Base-by-base conservation (phyloP, 495 filamentous ascomycete genomes). In the Podospora tetraspora region DNA sequence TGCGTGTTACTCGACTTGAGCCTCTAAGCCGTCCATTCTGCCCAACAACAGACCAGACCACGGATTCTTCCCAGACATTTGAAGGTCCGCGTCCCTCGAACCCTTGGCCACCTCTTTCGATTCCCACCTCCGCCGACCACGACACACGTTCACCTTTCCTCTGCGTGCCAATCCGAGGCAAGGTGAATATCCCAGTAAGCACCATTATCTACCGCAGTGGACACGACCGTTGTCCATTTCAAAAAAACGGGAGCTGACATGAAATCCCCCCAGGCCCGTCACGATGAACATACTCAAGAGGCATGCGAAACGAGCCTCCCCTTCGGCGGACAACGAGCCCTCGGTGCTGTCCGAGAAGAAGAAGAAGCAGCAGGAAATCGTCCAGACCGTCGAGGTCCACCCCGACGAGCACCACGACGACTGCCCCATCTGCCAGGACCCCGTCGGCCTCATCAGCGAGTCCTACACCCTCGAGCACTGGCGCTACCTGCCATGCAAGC, bases 361-460 rank as follows among this genome's bases (percentile, higher is more conserved):
- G 30, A 37, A 13, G 19, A 61, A 22, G 6, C 43, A 22, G 6
- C 43, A n/a, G 27, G 60, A 23, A 19, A 60, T 57, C 13, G 23
- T 56, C 57, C 66, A 70, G 22, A 32, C 71, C 10, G 64, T 24
- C 21, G 27, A 71, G 57, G 67, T 74, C 22, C 77, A 81, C 16
- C 43, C 43, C 43, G 43, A 52, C 16, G 43, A 52, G 43, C 16
- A 52, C 1, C 32, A 27, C 12, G 23, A 69, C 75, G 19, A 60
- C 68, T 84, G 81, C 57, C 76, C 78, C 61, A 84, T 84, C 62
- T 84, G 81, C 73, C 76, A 79, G 63, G 80, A 84, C 59, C 71
- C 73, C 10, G 72, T 83, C 62, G 79, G 79, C 52, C 21, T 67
- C 21, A 63, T 63, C 13, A 79, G 71, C 43, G 73, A 76, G 4